phyloP scores from a whole-genome alignment of 164 flowering plant species.

The Dillenia turbinata region DNA sequence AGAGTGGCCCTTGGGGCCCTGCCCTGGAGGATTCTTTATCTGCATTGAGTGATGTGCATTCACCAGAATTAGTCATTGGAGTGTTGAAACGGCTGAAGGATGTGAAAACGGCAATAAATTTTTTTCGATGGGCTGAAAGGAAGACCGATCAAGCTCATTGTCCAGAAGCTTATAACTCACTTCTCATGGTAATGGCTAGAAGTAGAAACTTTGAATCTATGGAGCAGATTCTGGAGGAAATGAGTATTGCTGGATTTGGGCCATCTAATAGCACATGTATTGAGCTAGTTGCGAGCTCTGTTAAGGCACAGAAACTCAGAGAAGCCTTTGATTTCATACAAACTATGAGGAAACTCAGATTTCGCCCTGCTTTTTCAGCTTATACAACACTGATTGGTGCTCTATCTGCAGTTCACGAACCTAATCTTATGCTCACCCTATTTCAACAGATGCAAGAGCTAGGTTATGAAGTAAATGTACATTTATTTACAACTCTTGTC shows the following conservation, averaged over 20 bases:
- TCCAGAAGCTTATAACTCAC: conserved; percentile 65
- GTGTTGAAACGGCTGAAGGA: conserved; percentile 71
- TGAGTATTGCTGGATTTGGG: conserved; percentile 78
- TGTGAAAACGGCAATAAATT: conserved; percentile 54
- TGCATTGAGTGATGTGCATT: conserved; percentile 25
- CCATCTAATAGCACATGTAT: conserved; percentile 44
- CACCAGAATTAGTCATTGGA: conserved; percentile 45
- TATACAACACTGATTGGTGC: conserved; percentile 91
- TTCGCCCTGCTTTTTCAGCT: conserved; percentile 95
- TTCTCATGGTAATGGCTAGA: conserved; percentile 65
- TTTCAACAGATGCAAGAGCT: conserved; percentile 92
- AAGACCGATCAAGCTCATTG: conserved; percentile 41
- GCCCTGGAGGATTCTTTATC: conserved; percentile 49
- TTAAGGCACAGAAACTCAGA: conserved; percentile 43
- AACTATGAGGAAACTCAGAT: conserved; percentile 73
- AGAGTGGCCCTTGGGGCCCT: conserved; percentile 67
- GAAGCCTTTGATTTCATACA: conserved; percentile 71
- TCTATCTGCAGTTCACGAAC: conserved; percentile 48
- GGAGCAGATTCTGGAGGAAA: conserved; percentile 75
- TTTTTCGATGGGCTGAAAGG: conserved; percentile 78
- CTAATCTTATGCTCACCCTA: conserved; percentile 65
- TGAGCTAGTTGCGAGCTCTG: conserved; percentile 52
- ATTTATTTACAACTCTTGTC: conserved; percentile 75
- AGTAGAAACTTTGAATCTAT: conserved; percentile 39
- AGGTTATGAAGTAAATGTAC: conserved; percentile 79